A percentile compares a stretch with the other conserved stretches of the same genome.
Conservation (phyloP, 805 yeast genomes). For the Sugiyamaella floridensis region DNA sequence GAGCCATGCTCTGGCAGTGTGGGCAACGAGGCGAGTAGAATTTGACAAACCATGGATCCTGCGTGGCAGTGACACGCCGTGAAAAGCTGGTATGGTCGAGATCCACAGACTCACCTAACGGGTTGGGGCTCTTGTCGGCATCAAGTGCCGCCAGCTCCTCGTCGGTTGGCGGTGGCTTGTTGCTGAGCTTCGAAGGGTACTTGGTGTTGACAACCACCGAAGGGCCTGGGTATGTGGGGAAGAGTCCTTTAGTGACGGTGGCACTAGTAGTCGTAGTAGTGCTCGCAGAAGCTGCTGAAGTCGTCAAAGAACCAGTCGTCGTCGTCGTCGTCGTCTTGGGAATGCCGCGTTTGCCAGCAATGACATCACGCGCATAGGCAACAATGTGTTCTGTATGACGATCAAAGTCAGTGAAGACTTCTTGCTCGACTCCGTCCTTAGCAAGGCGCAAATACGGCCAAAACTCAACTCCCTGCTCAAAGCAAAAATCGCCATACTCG, state of each 20-base stretch:
- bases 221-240: constrained; percentile 1
- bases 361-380: constrained; percentile 7
- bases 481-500: constrained; percentile 80
- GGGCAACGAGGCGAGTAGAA: constrained; percentile 37
- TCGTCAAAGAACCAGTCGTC: background rate
- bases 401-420: constrained; percentile 14
- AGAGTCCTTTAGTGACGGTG: background rate
- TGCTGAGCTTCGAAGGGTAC: constrained; percentile 7
- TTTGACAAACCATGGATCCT: constrained; percentile 36
- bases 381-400: constrained; percentile 9
- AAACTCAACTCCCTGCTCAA: constrained; percentile 49
- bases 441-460: constrained; percentile 72
- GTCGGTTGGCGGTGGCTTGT: background rate
- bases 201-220: constrained; percentile 10
- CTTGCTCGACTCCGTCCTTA: constrained; percentile 28
- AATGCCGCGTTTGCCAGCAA: background rate
- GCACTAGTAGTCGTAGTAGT: constrained; percentile 3
- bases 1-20: constrained; percentile 32
- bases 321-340: constrained; percentile 4
- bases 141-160: background rate
- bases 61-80: constrained; percentile 22
- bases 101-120: constrained; percentile 30
- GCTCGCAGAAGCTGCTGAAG: constrained; percentile 6
- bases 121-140: constrained; percentile 18
- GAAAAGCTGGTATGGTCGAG: constrained; percentile 26